A percentile compares a stretch with the other conserved stretches of the same genome.
Evolutionary conservation across 371 early-diverging fungal genomes (phyloP).

Genomic region (Mortierella sp.): DNA sequence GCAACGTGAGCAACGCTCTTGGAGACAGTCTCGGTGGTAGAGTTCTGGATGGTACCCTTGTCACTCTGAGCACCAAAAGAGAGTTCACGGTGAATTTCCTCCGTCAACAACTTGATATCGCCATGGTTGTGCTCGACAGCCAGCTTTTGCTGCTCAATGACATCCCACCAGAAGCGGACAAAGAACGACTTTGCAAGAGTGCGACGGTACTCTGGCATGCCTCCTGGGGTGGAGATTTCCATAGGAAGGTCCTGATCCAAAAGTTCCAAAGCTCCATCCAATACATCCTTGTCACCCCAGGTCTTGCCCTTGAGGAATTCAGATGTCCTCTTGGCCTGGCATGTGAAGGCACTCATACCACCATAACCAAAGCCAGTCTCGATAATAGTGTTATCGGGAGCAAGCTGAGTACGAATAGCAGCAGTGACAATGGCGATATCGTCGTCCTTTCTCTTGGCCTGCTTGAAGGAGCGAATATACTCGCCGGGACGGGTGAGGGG

Average conservation of each 20-base stretch:
- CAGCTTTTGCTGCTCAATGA: conserved; percentile 55
- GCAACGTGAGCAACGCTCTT: conserved; percentile 75
- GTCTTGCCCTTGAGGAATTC: conserved; percentile 55
- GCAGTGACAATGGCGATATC: conserved; percentile 87
- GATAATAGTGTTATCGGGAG: conserved; percentile 55
- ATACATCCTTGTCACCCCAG: conserved; percentile 64
- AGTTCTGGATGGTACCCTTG: conserved; percentile 48
- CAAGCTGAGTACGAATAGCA: conserved; percentile 68
- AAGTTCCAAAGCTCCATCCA: conserved; percentile 58
- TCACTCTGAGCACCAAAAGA: conserved; percentile 62
- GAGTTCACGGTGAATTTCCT: conserved; percentile 61
- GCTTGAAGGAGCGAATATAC: conserved; percentile 79
- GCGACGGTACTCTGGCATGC: conserved; percentile 81
- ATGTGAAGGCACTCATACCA: conserved; percentile 78
- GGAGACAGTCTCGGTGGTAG: conserved; percentile 64
- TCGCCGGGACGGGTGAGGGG: conserved; percentile 68
- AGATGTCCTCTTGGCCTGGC: conserved; percentile 62
- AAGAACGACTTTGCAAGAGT: conserved; percentile 77
- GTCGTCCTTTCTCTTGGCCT: conserved; percentile 84
- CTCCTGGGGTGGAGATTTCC: conserved; percentile 75
- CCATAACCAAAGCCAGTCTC: conserved; percentile 77
- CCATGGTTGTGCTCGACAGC: conserved; percentile 47
- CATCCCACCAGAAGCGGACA: conserved; percentile 75
- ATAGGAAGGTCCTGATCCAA: conserved; percentile 70
- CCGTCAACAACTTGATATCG: conserved; percentile 46